Evolutionary conservation across 129 eudicot genomes (phyloP).

Genomic region (Helichrysum umbraculigerum): DNA sequence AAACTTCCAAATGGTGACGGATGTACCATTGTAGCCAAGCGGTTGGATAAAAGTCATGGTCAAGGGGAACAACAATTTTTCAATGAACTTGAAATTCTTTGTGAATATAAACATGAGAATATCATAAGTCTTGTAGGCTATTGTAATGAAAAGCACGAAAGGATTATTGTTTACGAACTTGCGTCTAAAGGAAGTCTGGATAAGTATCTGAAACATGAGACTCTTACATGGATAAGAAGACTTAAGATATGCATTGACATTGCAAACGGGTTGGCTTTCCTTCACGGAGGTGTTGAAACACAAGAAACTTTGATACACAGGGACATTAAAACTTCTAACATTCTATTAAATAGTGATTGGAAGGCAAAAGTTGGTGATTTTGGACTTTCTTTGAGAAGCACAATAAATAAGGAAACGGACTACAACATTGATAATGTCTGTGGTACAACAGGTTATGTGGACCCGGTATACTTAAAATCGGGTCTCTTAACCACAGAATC

Average conservation of each 20-base stretch:
- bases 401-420: neutral
- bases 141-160: conserved; percentile 2
- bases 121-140: conserved; percentile 13
- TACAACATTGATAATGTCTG: neutral
- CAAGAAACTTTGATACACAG: too few relatives aligned
- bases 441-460: neutral
- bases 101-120: conserved; percentile 5
- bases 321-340: too few relatives aligned
- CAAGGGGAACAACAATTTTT: conserved; percentile 7
- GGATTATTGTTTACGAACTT: neutral
- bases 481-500: neutral
- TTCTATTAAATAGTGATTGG: too few relatives aligned
- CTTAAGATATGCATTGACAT: too few relatives aligned
- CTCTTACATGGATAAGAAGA: too few relatives aligned
- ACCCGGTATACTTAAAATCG: neutral
- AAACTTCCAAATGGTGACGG: neutral
- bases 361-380: too few relatives aligned
- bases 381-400: too few relatives aligned
- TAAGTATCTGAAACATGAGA: too few relatives aligned
- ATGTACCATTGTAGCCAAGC: conserved; percentile 1
- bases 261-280: too few relatives aligned
- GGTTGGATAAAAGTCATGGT: neutral
- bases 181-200: too few relatives aligned
- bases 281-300: too few relatives aligned
- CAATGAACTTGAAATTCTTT: conserved; percentile 14